These are phyloP conservation scores for Colletotrichum liaoningense DNA, from an alignment of 2,329 filamentous ascomycete genomes.

Conservation along the genomic window DNA sequence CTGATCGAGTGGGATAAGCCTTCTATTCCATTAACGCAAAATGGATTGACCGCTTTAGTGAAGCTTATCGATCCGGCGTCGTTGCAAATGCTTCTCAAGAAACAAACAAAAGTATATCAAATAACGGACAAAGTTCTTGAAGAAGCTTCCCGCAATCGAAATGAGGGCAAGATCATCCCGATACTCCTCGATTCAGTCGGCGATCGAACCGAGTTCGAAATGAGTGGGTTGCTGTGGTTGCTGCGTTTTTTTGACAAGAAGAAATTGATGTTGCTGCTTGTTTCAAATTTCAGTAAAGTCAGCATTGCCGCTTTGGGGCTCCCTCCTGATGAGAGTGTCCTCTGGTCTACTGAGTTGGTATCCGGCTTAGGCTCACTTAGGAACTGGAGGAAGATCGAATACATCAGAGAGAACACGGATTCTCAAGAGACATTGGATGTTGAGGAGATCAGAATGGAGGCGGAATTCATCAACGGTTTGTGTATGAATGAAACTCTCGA, in stretches of 20 bases:
- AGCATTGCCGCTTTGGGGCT: neutral
- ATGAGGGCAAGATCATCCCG: neutral
- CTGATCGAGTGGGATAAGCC: neutral
- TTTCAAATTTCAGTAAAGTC: neutral
- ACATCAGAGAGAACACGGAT: neutral
- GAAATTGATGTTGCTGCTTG: no score
- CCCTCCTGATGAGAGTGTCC: neutral
- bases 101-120: neutral
- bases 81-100: neutral
- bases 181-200: neutral
- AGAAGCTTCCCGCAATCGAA: no score
- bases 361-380: rapidly evolving
- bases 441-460: neutral
- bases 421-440: no score
- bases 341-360: neutral
- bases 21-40: neutral
- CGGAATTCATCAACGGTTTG: neutral
- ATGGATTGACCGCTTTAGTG: neutral
- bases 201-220: neutral
- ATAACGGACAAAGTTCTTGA: neutral
- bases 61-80: neutral
- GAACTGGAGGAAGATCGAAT: neutral
- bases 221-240: neutral
- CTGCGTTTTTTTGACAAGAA: neutral
- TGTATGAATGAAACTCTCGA: no score